phyloP scores from a whole-genome alignment of 768 basidiomycete genomes.

The Kwoniella pini region DNA sequence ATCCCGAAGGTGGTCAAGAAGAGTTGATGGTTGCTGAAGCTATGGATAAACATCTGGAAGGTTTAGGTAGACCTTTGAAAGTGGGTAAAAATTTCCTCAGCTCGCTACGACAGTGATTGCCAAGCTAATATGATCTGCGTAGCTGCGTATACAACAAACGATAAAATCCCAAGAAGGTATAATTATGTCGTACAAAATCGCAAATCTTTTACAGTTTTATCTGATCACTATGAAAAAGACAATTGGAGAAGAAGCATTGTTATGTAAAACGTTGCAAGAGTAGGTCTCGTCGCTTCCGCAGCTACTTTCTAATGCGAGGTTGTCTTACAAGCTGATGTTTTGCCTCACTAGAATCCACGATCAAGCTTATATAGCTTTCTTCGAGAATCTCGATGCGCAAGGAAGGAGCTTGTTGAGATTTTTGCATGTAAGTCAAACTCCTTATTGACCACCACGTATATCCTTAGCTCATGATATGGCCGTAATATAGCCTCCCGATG shows the following conservation, averaged over 20 bases:
- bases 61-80: constrained; percentile 84
- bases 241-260: constrained; percentile 76
- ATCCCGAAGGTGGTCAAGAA: constrained; percentile 59
- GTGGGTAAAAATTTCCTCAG: constrained; percentile 56
- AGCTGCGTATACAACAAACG: constrained; percentile 91
- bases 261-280: constrained; percentile 79
- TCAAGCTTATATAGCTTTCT: constrained; percentile 78
- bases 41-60: constrained; percentile 77
- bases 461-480: constrained; percentile 53
- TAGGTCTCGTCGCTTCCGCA: constrained; percentile 54
- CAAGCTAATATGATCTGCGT: neutral
- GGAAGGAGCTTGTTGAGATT: constrained; percentile 64
- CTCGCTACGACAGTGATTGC: neutral
- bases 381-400: constrained; percentile 81
- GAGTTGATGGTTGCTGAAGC: constrained; percentile 78
- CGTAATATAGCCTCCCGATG: constrained; percentile 55
- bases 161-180: constrained; percentile 90
- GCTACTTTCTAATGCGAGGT: too few species aligned
- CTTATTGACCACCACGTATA: neutral
- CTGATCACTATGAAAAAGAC: constrained; percentile 88
- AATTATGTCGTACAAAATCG: constrained; percentile 86
- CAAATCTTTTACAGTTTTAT: constrained; percentile 95
- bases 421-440: constrained; percentile 56
- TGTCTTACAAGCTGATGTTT: too few species aligned
- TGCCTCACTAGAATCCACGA: constrained; percentile 67